Evolutionary conservation across 2,329 filamentous ascomycete genomes (phyloP).

Genomic region (Aspergillus flavus): DNA sequence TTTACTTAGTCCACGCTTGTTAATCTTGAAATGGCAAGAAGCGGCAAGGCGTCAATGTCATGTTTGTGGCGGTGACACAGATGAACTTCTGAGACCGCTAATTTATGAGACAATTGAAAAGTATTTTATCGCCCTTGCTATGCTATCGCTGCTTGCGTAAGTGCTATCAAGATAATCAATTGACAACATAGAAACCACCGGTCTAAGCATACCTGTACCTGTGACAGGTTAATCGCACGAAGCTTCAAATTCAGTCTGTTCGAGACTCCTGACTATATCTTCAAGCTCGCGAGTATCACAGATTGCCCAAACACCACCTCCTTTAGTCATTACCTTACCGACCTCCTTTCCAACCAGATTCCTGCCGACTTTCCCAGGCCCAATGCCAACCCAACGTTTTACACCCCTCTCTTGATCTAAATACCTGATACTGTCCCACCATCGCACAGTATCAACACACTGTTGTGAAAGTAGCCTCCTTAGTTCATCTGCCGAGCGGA

Average conservation of each 20-base stretch:
- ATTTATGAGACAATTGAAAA: background rate
- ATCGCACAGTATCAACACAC: slow-evolving; percentile 87
- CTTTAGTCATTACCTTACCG: slow-evolving; percentile 77
- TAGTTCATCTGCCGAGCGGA: slow-evolving; percentile 71
- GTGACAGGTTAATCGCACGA: background rate
- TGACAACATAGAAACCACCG: background rate
- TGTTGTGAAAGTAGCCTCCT: slow-evolving; percentile 78
- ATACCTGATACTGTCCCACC: slow-evolving; percentile 93
- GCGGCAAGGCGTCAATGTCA: background rate
- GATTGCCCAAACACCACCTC: slow-evolving; percentile 90
- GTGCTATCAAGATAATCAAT: background rate
- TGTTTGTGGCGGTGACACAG: background rate
- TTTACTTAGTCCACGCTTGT: background rate
- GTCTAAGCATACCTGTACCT: background rate
- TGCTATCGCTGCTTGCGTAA: background rate
- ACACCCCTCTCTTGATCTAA: slow-evolving; percentile 82
- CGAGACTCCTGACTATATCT: slow-evolving; percentile 65
- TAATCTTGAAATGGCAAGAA: background rate
- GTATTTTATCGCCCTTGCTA: background rate
- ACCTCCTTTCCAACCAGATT: slow-evolving; percentile 96
- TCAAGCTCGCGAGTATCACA: slow-evolving; percentile 78
- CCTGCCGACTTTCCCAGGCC: slow-evolving; percentile 88
- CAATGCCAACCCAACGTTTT: slow-evolving; percentile 85
- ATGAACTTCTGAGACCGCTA: background rate
- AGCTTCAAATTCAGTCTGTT: slow-evolving; percentile 59